Evolutionary conservation across 257 asterid genomes (phyloP).

Genomic region (Schizonepeta tenuifolia): DNA sequence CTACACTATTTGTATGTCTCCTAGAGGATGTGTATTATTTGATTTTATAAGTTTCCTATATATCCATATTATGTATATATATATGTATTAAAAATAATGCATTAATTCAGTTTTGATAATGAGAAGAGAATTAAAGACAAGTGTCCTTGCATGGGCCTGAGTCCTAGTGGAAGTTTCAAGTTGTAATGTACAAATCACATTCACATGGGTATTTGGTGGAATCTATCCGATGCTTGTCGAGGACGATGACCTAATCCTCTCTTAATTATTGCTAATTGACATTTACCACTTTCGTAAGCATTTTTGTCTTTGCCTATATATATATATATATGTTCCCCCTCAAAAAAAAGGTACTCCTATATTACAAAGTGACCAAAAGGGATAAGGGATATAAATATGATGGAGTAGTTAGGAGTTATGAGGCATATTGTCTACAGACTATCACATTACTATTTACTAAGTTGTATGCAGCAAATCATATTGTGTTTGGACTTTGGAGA

Average conservation of each 20-base stretch:
- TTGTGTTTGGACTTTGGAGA: neutral
- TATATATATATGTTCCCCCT: no score
- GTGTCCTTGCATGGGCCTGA: constrained; percentile 22
- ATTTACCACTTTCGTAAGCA: constrained; percentile 12
- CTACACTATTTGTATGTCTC: no score
- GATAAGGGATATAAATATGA: no score
- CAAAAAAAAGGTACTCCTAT: no score
- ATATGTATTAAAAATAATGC: neutral
- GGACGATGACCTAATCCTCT: constrained; percentile 16
- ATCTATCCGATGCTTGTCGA: neutral
- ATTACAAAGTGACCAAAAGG: no score
- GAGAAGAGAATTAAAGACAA: constrained; percentile 7
- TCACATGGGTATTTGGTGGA: constrained; percentile 9
- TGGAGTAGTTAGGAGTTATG: neutral
- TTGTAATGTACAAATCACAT: constrained; percentile 28
- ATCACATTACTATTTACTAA: neutral
- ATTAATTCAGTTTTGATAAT: neutral
- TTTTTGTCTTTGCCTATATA: constrained; percentile 21
- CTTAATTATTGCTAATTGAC: constrained; percentile 32
- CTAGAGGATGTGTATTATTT: no score
- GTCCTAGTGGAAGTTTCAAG: neutral
- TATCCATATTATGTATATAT: neutral
- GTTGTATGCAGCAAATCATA: neutral
- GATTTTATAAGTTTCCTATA: no score
- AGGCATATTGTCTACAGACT: constrained; percentile 1